Conservation (phyloP, 345 rosid genomes). For the Eucalyptus albens region DNA sequence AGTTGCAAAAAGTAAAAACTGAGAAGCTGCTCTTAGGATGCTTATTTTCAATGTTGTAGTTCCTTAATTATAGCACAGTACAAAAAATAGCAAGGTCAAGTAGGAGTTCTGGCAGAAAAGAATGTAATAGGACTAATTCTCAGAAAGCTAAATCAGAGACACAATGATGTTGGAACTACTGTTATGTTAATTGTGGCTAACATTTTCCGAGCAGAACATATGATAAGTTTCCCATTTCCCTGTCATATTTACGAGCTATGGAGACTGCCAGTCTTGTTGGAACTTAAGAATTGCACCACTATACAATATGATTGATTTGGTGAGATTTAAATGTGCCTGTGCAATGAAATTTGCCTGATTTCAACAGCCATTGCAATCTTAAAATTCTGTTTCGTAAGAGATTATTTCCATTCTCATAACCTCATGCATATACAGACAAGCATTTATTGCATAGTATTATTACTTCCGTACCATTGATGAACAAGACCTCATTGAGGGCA, state of each 20-base stretch:
- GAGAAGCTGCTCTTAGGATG: neutral
- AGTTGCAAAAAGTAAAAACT: neutral
- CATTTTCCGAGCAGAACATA: neutral
- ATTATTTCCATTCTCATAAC: neutral
- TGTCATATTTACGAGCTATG: neutral
- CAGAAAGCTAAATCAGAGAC: neutral
- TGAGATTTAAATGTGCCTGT: neutral
- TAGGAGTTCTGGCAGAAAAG: neutral
- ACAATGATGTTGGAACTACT: neutral
- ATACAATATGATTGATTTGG: neutral
- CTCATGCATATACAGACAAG: neutral
- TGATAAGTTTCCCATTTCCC: neutral
- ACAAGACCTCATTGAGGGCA: neutral
- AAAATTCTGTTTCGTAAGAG: neutral
- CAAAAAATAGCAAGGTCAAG: neutral
- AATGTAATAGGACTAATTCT: neutral
- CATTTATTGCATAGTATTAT: neutral
- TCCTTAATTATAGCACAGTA: neutral
- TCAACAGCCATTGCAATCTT: neutral
- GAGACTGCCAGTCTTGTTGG: neutral
- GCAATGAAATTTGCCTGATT: neutral
- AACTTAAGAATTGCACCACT: neutral
- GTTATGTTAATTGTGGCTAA: neutral
- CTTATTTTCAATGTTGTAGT: neutral
- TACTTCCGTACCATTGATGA: neutral